Base-by-base conservation (phyloP, 148 eudicot genomes). In the Rhododendron ferrugineum region DNA sequence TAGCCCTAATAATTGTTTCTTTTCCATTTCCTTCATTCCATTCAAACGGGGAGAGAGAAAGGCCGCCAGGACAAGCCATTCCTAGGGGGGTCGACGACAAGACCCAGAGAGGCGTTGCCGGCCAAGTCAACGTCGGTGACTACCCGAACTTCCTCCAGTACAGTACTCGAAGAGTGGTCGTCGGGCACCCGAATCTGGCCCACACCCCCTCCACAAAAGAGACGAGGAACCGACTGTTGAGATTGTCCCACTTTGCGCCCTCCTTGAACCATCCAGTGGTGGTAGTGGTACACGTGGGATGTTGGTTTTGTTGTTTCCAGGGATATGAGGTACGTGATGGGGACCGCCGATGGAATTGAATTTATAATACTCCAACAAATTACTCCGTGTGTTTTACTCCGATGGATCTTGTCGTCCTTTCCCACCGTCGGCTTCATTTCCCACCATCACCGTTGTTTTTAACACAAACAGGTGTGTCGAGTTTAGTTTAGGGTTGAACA, bases 311-410 rank as follows among this genome's bases (percentile, higher is more conserved):
- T 79, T 68, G 88, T 86, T 79, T 96, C 99, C 5, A 91, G 89
- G 68, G 91, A 86, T 66, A 96, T 85, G 85, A 96, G 79, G 86
- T 88, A 83, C 64, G 92, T 92, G 36, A 94, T 84, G 3, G 99
- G 99, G 78, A 96, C 80, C 62, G 97, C 98, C 8, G 99, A 91
- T n/a, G n/a, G n/a, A n/a, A n/a, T n/a, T n/a, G n/a, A n/a, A n/a
- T n/a, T n/a, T n/a, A n/a, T n/a, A n/a, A n/a, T n/a, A n/a, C n/a
- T n/a, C n/a, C n/a, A n/a, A n/a, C n/a, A n/a, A n/a, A n/a, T n/a
- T n/a, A n/a, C n/a, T n/a, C n/a, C n/a, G n/a, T n/a, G n/a, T n/a
- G n/a, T n/a, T n/a, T n/a, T n/a, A n/a, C n/a, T n/a, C n/a, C n/a
- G n/a, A n/a, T n/a, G n/a, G n/a, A n/a, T n/a, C n/a, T n/a, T n/a